phyloP scores from a whole-genome alignment of 305 asterid genomes.

The Withania somnifera region DNA sequence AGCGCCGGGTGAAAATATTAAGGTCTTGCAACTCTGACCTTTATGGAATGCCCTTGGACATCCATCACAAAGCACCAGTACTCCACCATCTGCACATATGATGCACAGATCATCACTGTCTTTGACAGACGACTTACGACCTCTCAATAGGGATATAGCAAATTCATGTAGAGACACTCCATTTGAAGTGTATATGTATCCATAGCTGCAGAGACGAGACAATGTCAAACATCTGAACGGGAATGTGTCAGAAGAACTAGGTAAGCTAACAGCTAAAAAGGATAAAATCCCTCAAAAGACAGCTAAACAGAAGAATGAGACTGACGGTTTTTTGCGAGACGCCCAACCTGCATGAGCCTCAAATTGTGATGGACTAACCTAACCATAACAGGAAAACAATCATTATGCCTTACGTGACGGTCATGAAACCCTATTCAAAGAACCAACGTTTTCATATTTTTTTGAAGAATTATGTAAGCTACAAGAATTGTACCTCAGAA shows the following conservation, averaged over 20 bases:
- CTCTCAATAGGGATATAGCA: conserved; percentile 72
- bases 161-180: conserved; percentile 97
- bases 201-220: conserved; percentile 53
- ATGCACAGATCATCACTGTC: conserved; percentile 87
- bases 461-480: conserved; percentile 10
- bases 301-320: conserved; percentile 17
- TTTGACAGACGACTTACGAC: conserved; percentile 53
- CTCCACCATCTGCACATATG: conserved; percentile 98
- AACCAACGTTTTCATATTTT: not conserved
- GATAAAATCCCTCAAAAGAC: not conserved
- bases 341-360: conserved; percentile 99
- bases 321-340: conserved; percentile 93
- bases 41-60: conserved; percentile 97
- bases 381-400: conserved; percentile 18
- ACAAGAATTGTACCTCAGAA: conserved; percentile 44
- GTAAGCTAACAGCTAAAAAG: not conserved
- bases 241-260: not conserved
- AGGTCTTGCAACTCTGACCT: conserved; percentile 37
- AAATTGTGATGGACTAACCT: conserved; percentile 95
- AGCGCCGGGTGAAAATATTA: not conserved
- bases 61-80: conserved; percentile 94
- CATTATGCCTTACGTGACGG: not conserved
- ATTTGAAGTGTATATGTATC: conserved; percentile 83
- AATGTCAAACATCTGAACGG: conserved; percentile 9
- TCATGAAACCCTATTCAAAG: conserved; percentile 2